A percentile compares a stretch with the other conserved stretches of the same genome.
Evolutionary conservation across 1,284 basidiomycete species (phyloP).

Genomic region (Ceratobasidium sp.): DNA sequence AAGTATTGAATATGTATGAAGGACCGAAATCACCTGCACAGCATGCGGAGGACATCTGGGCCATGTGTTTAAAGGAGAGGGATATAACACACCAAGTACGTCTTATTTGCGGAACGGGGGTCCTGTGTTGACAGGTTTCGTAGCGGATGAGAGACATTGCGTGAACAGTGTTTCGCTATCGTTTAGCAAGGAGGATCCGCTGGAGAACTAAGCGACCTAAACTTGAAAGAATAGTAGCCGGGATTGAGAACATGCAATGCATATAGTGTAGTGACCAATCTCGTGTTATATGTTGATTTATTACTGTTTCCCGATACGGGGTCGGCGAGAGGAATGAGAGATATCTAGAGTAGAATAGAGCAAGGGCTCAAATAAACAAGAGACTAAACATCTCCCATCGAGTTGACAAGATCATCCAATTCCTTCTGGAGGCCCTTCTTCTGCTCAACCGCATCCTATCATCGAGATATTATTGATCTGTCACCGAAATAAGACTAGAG

Average conservation of each 20-base stretch:
- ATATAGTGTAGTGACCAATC: neutral
- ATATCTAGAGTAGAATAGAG: too few relatives aligned
- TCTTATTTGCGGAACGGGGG: constrained; percentile 48
- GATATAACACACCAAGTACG: constrained; percentile 73
- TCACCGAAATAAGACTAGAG: neutral
- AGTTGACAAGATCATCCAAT: constrained; percentile 86
- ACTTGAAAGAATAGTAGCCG: neutral
- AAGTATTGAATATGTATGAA: constrained; percentile 6
- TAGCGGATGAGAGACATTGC: constrained; percentile 88
- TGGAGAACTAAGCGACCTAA: constrained; percentile 15
- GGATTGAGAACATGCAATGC: neutral
- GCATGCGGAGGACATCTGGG: constrained; percentile 93
- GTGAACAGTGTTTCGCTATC: constrained; percentile 91
- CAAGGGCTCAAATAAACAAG: neutral
- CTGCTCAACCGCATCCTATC: neutral
- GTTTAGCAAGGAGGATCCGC: constrained; percentile 70
- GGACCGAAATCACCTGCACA: constrained; percentile 84
- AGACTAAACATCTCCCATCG: constrained; percentile 83
- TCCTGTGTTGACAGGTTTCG: constrained; percentile 27
- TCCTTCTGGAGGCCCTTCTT: constrained; percentile 76
- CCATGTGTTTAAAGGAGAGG: constrained; percentile 81
- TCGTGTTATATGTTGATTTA: neutral
- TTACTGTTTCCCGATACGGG: neutral
- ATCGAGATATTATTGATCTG: neutral
- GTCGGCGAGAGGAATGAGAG: neutral